Percentiles rank a stretch among this genome's conserved stretches.
Evolutionary conservation across 345 rosid species (phyloP).

Genomic region (Citrus hindsii): DNA sequence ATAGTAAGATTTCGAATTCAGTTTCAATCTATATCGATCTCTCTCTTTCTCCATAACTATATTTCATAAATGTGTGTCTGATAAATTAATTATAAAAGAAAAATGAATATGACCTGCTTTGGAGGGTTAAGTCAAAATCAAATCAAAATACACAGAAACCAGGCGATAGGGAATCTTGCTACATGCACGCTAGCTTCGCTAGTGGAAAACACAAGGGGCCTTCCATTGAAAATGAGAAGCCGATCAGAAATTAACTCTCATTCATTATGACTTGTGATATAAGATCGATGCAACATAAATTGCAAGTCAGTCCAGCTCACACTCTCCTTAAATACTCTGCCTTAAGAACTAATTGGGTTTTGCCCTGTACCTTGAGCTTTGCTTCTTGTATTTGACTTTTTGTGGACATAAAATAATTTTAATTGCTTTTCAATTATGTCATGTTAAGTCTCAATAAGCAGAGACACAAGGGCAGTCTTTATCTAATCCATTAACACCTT

Average conservation of each 20-base stretch:
- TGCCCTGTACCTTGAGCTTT: no score
- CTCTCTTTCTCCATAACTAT: not conserved
- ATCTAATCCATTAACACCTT: not conserved
- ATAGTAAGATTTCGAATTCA: not conserved
- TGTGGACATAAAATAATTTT: not conserved
- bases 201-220: conserved; percentile 7
- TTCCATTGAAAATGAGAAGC: not conserved
- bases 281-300: not conserved
- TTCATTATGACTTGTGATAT: not conserved
- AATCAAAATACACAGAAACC: not conserved
- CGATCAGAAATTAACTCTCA: not conserved
- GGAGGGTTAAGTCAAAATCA: not conserved
- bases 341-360: not conserved
- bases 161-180: not conserved
- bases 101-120: conserved; percentile 3
- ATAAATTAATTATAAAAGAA: not conserved
- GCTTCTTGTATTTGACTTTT: no score
- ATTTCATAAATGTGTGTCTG: conserved; percentile 8
- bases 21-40: not conserved
- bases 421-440: not conserved
- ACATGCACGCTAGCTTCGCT: not conserved
- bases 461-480: conserved; percentile 1
- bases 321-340: not conserved
- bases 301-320: not conserved
- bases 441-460: not conserved